A percentile compares a stretch with the other conserved stretches of the same genome.
These are phyloP conservation scores for Boletus subcaerulescens DNA, from an alignment of 768 basidiomycete species.

Conservation along the genomic window DNA sequence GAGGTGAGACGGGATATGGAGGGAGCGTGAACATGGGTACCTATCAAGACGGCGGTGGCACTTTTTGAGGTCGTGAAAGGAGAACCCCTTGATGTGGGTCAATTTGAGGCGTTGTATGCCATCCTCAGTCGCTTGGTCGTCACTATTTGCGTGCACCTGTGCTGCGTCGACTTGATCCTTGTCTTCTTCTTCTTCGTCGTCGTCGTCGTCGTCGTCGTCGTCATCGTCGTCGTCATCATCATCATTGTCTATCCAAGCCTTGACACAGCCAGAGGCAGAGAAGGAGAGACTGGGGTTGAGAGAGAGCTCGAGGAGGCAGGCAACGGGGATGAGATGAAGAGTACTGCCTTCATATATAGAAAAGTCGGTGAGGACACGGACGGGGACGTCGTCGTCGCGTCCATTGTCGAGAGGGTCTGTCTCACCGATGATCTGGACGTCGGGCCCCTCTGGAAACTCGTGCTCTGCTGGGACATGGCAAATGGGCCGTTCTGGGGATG, in stretches of 20 bases:
- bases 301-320: constrained; percentile 35
- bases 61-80: constrained; percentile 39
- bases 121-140: constrained; percentile 4
- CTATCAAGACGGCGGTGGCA: constrained; percentile 37
- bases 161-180: constrained; percentile 22
- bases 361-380: constrained; percentile 56
- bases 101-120: constrained; percentile 36
- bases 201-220: constrained; percentile 21
- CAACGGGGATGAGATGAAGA: constrained; percentile 39
- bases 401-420: constrained; percentile 23
- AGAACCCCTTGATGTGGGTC: constrained; percentile 45
- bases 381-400: constrained; percentile 43
- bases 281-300: constrained; percentile 16
- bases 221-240: constrained; percentile 27
- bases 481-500: constrained; percentile 6
- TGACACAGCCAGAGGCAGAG: constrained; percentile 42
- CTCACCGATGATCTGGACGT: constrained; percentile 46
- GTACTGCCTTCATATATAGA: constrained; percentile 44
- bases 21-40: constrained; percentile 28
- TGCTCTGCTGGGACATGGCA: constrained; percentile 25
- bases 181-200: constrained; percentile 17
- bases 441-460: constrained; percentile 38
- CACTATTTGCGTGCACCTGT: background rate
- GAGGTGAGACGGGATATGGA: constrained; percentile 8
- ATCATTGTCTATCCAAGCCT: constrained; percentile 35